These are phyloP conservation scores for Heritiera fomes DNA, from an alignment of 345 rosid species.

Conservation along the genomic window DNA sequence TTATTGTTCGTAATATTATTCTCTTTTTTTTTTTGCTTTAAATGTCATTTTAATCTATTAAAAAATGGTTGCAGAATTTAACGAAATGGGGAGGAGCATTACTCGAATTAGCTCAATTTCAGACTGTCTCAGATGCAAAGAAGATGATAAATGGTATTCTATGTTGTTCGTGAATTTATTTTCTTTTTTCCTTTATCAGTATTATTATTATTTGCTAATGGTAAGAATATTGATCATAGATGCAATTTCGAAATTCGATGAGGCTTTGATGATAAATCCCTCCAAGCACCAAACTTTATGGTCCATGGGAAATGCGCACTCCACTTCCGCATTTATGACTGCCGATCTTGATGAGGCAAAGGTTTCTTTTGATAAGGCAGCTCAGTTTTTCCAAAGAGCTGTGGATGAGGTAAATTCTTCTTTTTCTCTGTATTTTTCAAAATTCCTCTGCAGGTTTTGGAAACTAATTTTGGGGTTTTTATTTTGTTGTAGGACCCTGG, in stretches of 20 bases:
- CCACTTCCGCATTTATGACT: slow-evolving; percentile 51
- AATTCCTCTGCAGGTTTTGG: background rate
- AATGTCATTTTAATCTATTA: background rate
- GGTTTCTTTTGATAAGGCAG: slow-evolving; percentile 45
- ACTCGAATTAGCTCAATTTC: slow-evolving; percentile 62
- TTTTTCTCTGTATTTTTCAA: background rate
- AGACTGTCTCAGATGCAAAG: slow-evolving; percentile 35
- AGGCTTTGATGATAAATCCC: slow-evolving; percentile 49
- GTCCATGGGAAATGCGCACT: slow-evolving; percentile 61
- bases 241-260: slow-evolving; percentile 61
- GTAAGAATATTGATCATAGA: slow-evolving; percentile 32
- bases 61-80: slow-evolving; percentile 25
- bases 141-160: slow-evolving; percentile 17
- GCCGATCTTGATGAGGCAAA: slow-evolving; percentile 47
- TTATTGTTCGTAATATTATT: no score
- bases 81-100: slow-evolving; percentile 35
- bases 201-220: background rate
- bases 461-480: slow-evolving; percentile 1
- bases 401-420: slow-evolving; percentile 17
- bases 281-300: slow-evolving; percentile 50
- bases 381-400: slow-evolving; percentile 51
- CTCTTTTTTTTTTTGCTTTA: background rate
- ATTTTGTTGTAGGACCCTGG: slow-evolving; percentile 48
- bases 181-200: background rate
- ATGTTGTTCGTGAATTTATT: background rate